phyloP scores from a whole-genome alignment of 169 alveolate genomes.

The Plasmodium adleri region DNA sequence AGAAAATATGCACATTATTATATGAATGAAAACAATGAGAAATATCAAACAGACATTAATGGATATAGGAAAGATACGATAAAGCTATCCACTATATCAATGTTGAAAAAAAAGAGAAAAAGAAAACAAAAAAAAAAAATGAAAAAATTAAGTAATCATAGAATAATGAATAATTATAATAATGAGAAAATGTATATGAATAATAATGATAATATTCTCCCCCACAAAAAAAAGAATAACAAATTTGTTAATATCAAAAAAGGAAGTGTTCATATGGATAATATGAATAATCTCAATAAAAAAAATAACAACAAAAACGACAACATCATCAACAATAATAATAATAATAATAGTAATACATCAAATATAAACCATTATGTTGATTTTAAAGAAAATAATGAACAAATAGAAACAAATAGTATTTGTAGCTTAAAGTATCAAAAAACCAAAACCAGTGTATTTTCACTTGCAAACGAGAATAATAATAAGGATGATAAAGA shows the following conservation, averaged over 20 bases:
- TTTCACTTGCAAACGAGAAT: background rate
- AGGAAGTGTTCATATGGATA: background rate
- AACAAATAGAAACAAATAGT: constrained; percentile 9
- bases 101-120: constrained; percentile 30
- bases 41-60: background rate
- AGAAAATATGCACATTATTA: constrained; percentile 1
- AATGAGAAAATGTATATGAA: background rate
- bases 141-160: background rate
- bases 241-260: background rate
- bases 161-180: background rate
- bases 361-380: background rate
- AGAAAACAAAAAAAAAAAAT: constrained; percentile 12
- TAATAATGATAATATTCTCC: no score
- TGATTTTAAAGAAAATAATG: constrained; percentile 22
- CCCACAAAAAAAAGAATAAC: background rate
- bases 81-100: constrained; percentile 26
- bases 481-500: constrained; percentile 26
- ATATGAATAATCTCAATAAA: background rate
- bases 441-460: background rate
- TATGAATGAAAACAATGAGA: constrained; percentile 17
- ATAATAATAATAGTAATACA: no score
- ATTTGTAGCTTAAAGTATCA: background rate
- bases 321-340: background rate
- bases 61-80: constrained; percentile 21
- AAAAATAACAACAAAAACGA: background rate